Percentiles rank a stretch among this genome's conserved stretches.
Evolutionary conservation across 2,329 filamentous ascomycete genomes (phyloP).

Genomic region (Phoma herbarum): DNA sequence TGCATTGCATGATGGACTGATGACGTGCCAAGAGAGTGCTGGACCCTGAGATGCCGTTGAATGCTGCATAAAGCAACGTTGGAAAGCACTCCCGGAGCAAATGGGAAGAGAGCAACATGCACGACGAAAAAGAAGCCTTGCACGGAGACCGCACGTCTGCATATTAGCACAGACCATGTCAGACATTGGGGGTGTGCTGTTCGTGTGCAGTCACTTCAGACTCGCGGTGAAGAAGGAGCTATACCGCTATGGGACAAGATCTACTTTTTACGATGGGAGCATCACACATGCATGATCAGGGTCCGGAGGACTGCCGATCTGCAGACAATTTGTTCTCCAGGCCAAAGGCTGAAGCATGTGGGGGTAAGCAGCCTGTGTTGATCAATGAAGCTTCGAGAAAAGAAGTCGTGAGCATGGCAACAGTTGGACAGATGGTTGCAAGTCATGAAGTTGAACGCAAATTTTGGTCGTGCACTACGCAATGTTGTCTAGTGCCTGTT

Average conservation of each 20-base stretch:
- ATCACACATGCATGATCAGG: conserved; percentile 1
- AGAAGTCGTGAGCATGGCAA: background rate
- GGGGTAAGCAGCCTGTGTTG: background rate
- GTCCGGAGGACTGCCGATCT: conserved; percentile 3
- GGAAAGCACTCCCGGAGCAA: background rate
- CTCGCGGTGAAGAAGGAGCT: conserved; percentile 16
- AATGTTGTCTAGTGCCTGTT: conserved; percentile 18
- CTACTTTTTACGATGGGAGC: conserved; percentile 12
- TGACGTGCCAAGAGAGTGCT: conserved; percentile 3
- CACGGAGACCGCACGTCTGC: too few relatives aligned
- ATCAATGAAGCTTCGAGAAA: conserved; percentile 6
- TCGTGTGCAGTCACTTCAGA: background rate
- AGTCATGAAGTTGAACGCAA: conserved; percentile 6
- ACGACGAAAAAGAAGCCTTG: too few relatives aligned
- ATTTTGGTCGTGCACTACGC: conserved; percentile 17
- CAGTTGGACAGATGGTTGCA: background rate
- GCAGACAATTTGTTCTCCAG: background rate
- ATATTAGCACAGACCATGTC: too few relatives aligned
- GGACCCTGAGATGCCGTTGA: conserved; percentile 7
- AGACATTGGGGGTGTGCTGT: too few relatives aligned
- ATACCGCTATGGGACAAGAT: conserved; percentile 25
- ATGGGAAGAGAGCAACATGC: background rate
- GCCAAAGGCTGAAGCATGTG: conserved; percentile 5
- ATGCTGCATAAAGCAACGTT: background rate
- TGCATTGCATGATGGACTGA: conserved; percentile 2